Percentiles rank a stretch among this genome's conserved stretches.
Conservation (phyloP, 1,284 basidiomycete species). For the Puccinia polysora region DNA sequence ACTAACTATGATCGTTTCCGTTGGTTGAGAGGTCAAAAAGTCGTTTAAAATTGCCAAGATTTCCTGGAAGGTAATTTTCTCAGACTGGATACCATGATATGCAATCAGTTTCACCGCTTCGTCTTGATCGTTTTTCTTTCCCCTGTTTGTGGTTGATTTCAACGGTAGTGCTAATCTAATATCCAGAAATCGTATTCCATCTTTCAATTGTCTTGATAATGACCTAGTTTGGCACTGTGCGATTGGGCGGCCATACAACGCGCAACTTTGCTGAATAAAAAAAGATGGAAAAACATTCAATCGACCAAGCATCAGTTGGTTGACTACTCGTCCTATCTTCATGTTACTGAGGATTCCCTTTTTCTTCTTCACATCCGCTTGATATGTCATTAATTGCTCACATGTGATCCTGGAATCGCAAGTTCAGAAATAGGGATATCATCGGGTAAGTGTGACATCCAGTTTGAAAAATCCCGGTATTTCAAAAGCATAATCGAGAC, state of each 20-base stretch:
- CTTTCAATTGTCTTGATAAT: conserved; percentile 30
- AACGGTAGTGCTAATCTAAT: conserved; percentile 29
- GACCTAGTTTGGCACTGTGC: conserved; percentile 38
- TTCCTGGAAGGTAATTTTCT: conserved; percentile 26
- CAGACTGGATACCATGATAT: conserved; percentile 41
- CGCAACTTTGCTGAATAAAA: conserved; percentile 19
- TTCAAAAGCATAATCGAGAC: conserved; percentile 31
- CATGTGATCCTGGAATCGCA: conserved; percentile 40
- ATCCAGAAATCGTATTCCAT: conserved; percentile 40
- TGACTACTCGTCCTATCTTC: too few relatives aligned
- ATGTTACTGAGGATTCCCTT: too few relatives aligned
- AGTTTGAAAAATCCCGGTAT: conserved; percentile 28
- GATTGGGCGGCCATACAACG: conserved; percentile 34
- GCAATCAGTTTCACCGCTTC: not conserved
- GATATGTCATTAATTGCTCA: not conserved
- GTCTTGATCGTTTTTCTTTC: not conserved
- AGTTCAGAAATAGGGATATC: conserved; percentile 21
- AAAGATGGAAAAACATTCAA: not conserved
- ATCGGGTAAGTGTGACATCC: conserved; percentile 42
- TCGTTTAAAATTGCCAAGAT: conserved; percentile 1
- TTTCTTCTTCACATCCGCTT: not conserved
- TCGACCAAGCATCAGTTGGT: not conserved
- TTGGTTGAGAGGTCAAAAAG: conserved; percentile 22
- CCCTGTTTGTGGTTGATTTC: not conserved
- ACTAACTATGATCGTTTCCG: conserved; percentile 23